These are phyloP conservation scores for Diaporthe sp. DNA, from an alignment of 2,329 filamentous ascomycete genomes.

Conservation along the genomic window DNA sequence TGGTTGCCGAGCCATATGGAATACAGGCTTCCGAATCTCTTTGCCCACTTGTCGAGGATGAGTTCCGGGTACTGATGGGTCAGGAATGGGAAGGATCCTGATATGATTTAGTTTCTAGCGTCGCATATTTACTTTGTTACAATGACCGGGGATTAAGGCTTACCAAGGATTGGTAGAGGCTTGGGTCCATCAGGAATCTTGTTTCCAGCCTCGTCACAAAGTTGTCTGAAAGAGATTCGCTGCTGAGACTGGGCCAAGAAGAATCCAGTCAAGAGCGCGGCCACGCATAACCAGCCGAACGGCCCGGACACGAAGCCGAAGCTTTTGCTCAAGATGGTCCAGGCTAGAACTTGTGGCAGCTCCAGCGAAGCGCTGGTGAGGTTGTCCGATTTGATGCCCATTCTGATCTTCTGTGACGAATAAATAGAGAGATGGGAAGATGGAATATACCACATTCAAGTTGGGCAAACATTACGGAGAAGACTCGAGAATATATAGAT, in stretches of 20 bases:
- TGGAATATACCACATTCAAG: background rate
- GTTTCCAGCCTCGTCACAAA: background rate
- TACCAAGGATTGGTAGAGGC: background rate
- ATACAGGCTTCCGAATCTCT: background rate
- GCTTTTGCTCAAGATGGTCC: background rate
- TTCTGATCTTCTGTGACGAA: background rate
- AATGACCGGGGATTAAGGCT: background rate
- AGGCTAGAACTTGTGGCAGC: background rate
- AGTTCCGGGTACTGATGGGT: constrained; percentile 1
- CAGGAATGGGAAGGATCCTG: constrained; percentile 3
- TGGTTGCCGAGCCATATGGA: constrained; percentile 22
- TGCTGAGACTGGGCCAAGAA: constrained; percentile 4
- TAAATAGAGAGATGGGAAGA: background rate
- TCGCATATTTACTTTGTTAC: background rate
- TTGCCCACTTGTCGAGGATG: constrained; percentile 13
- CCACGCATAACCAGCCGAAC: background rate
- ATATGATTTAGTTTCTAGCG: background rate
- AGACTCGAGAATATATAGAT: background rate
- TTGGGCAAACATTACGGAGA: background rate
- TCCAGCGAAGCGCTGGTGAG: background rate
- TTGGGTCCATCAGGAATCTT: background rate
- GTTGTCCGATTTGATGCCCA: background rate
- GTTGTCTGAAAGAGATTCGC: background rate
- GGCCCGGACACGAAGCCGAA: background rate
- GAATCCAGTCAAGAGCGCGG: background rate